A percentile compares a stretch with the other conserved stretches of the same genome.
These are phyloP conservation scores for Pseudogymnoascus sp. DNA, from an alignment of 2,329 filamentous ascomycete species.

Conservation along the genomic window DNA sequence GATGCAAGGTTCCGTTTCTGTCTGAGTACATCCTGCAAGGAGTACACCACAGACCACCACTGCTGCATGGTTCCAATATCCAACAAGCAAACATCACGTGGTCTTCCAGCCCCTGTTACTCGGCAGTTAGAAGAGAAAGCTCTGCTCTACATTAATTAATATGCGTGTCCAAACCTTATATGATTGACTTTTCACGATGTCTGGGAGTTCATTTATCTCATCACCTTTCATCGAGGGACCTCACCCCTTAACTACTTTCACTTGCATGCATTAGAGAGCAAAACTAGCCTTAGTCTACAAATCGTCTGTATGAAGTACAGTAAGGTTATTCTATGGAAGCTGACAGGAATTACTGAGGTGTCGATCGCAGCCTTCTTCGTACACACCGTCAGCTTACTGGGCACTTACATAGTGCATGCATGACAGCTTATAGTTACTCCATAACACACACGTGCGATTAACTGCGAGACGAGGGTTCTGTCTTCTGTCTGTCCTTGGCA, in stretches of 20 bases:
- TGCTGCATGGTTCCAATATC: no score
- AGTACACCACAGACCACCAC: no score
- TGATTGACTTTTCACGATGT: not conserved
- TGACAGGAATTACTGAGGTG: not conserved
- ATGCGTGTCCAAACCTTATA: not conserved
- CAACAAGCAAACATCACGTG: not conserved
- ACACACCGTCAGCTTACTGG: not conserved
- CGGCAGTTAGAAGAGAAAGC: not conserved
- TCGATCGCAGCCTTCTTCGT: not conserved
- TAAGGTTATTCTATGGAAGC: conserved; percentile 8
- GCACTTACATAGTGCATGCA: not conserved
- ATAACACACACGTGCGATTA: not conserved
- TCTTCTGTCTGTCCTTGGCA: not conserved
- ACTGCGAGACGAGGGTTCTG: not conserved
- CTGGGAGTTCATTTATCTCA: not conserved
- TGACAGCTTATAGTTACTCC: not conserved
- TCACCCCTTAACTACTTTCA: not conserved
- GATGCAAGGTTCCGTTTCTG: not conserved
- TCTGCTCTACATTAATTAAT: not conserved
- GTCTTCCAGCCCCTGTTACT: not conserved
- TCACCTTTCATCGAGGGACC: not conserved
- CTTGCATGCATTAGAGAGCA: not conserved
- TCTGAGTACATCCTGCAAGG: not conserved
- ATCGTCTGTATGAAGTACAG: not conserved
- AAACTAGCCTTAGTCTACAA: not conserved